Conservation (phyloP, 164 flowering plant species). For the Chimonanthus salicifolius region DNA sequence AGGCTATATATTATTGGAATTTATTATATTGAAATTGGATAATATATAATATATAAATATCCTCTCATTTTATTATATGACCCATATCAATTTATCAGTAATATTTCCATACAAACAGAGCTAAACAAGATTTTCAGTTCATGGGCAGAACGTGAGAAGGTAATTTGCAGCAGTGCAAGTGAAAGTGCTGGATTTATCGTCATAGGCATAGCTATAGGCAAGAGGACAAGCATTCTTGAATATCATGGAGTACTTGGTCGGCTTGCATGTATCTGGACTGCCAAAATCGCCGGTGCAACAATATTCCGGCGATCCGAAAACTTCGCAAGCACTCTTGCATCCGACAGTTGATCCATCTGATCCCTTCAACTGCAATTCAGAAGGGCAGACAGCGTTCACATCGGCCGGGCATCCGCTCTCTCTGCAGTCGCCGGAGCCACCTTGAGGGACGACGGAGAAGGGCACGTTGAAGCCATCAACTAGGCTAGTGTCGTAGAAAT, state of each 20-base stretch:
- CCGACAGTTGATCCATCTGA: constrained; percentile 10
- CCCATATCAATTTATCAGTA: too few species aligned
- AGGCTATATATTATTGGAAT: too few species aligned
- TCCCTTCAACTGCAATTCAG: constrained; percentile 8
- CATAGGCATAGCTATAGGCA: constrained; percentile 28
- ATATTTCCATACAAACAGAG: too few species aligned
- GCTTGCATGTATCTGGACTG: constrained; percentile 14
- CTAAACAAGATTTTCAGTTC: not conserved
- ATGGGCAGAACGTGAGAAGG: constrained; percentile 24
- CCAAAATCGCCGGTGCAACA: constrained; percentile 19
- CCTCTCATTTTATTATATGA: too few species aligned
- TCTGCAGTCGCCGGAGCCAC: constrained; percentile 61
- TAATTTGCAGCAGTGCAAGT: constrained; percentile 23
- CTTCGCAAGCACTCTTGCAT: constrained; percentile 24
- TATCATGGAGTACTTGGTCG: constrained; percentile 18
- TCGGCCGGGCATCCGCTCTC: constrained; percentile 62
- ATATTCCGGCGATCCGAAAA: constrained; percentile 12
- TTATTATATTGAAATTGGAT: too few species aligned
- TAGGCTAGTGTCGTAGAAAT: too few species aligned
- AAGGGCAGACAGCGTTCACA: constrained; percentile 61
- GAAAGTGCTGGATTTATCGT: constrained; percentile 21
- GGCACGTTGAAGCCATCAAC: constrained; percentile 73
- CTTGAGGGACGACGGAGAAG: constrained; percentile 32
- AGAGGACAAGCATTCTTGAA: constrained; percentile 26
- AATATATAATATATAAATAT: too few species aligned